phyloP scores from a whole-genome alignment of 345 rosid species.

The Citrus inodora region DNA sequence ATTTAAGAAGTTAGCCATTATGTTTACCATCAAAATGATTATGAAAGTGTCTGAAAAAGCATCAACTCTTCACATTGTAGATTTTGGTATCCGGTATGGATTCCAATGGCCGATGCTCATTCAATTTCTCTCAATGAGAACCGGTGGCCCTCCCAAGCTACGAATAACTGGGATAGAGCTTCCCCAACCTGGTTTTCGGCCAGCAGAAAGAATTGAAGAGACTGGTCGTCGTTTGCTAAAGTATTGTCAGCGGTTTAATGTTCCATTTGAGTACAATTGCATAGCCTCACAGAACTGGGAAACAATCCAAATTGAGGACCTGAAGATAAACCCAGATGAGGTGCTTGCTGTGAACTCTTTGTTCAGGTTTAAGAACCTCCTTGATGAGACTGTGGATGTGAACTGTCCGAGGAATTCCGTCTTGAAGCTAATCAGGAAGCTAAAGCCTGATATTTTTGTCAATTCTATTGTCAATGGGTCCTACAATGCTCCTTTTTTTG shows the following conservation, averaged over 20 bases:
- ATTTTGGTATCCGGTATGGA: constrained; percentile 81
- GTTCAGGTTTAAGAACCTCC: constrained; percentile 42
- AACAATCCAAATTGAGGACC: constrained; percentile 55
- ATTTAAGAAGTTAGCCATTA: constrained; percentile 54
- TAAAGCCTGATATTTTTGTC: constrained; percentile 57
- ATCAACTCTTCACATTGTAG: constrained; percentile 67
- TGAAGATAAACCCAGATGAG: constrained; percentile 52
- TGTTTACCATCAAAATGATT: constrained; percentile 51
- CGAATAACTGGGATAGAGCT: constrained; percentile 85
- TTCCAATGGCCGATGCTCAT: constrained; percentile 90
- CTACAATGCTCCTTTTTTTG: constrained; percentile 72
- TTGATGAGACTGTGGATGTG: constrained; percentile 60
- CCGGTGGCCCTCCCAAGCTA: constrained; percentile 56
- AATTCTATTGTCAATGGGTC: constrained; percentile 51
- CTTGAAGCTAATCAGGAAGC: constrained; percentile 50
- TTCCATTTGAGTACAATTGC: constrained; percentile 71
- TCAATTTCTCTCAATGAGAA: constrained; percentile 40
- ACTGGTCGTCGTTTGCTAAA: constrained; percentile 62
- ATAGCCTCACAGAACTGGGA: constrained; percentile 71
- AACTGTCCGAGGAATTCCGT: constrained; percentile 58
- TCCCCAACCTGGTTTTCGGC: constrained; percentile 72
- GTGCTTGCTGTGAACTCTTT: constrained; percentile 59
- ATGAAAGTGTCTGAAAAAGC: constrained; percentile 44
- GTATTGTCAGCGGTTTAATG: constrained; percentile 67
- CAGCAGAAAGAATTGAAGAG: constrained; percentile 61